Conservation (phyloP, 441 rosid genomes). For the Syzygium malaccense region DNA sequence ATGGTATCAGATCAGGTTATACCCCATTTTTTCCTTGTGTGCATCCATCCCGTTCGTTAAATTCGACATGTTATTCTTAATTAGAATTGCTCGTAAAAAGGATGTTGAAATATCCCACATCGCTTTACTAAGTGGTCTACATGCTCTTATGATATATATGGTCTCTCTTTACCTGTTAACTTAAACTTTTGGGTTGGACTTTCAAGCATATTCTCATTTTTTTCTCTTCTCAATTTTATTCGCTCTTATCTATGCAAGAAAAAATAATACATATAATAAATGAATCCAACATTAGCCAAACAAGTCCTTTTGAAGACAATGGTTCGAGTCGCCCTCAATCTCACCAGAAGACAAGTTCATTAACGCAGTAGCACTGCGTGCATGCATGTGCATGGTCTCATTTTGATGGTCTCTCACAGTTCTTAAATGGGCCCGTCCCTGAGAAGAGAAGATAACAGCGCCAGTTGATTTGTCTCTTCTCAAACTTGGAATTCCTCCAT, state of each 20-base stretch:
- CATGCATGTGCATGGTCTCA: background rate
- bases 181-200: background rate
- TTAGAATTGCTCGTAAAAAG: fast-evolving
- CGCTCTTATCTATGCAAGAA: background rate
- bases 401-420: background rate
- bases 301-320: background rate
- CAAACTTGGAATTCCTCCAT: background rate
- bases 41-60: fast-evolving
- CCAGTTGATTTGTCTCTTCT: background rate
- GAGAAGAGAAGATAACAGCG: background rate
- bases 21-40: background rate
- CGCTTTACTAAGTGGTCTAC: fast-evolving
- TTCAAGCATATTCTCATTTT: background rate
- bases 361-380: background rate
- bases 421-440: background rate
- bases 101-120: fast-evolving
- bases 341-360: background rate
- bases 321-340: background rate
- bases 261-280: too few relatives aligned
- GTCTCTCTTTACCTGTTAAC: fast-evolving
- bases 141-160: background rate
- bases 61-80: background rate
- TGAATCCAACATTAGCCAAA: background rate
- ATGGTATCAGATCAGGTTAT: fast-evolving
- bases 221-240: background rate